Evolutionary conservation across 176 grass and related monocot genomes (phyloP), one percentile per base, ranked within the genome.

Genomic region (Oryza meridionalis): DNA sequence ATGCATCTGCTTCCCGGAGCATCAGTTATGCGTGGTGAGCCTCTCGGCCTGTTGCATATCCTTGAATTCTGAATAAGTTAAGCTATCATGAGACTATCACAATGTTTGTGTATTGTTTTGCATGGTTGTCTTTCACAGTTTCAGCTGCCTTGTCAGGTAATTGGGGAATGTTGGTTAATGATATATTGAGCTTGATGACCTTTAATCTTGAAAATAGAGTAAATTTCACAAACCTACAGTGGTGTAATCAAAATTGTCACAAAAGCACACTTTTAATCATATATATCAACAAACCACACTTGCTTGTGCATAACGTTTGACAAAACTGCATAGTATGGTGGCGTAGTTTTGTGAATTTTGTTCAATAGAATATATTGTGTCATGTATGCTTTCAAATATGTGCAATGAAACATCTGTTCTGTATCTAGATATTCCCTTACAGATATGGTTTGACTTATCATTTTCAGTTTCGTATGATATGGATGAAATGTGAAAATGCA

Each of bases 1-100:
- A 89, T 99, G 96, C 87, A 99, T 99, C 61, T 99, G 96, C 89
- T 99, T 90, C 43, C 84, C 89, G 49, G 93, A 95, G 78, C 96
- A 99, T 87, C 89, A 95, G 88, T 86, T 94, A 29, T 99, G 96
- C 29, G 93, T 96, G 89, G 96, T 99, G 86, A 90, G 75, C 66
- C 79, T 90, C 86, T 77, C 21, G 9, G 19, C 69, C 72, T 75
- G 13, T 46, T 13, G 1, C 37, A 59, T 35, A 1, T 75, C 29
- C 37, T 35, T 42, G 79, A 9, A 46, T 47, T 47, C 6, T 26
- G 44, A 64, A 70, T 6, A 40, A 83, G 24, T 61, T 65, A 29
- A 79, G 29, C 19, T 75, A 40, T 19, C 64, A 27, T 65, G 76
- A 17, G 14, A 61, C 22, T 38, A 50, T 69, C 35, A 1, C 8